phyloP scores from a whole-genome alignment of 257 asterid genomes.

The Paulownia fortunei region DNA sequence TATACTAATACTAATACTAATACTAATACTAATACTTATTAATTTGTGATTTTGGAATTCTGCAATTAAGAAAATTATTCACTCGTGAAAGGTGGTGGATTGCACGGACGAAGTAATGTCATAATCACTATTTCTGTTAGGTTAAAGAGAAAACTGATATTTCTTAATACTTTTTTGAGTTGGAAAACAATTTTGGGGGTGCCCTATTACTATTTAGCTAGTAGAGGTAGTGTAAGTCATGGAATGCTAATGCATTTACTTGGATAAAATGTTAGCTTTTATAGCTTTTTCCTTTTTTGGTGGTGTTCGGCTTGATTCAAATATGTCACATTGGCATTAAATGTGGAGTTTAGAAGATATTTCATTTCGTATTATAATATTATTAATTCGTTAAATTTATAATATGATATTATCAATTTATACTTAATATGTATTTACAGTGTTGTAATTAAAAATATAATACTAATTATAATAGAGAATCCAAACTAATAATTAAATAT shows the following conservation, averaged over 20 bases:
- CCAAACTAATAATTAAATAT: no score
- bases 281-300: not conserved
- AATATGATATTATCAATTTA: no score
- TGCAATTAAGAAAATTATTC: not conserved
- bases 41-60: not conserved
- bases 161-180: not conserved
- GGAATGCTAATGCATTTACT: not conserved
- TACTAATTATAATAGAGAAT: no score
- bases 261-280: not conserved
- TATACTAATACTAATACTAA: not conserved
- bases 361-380: no score
- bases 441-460: no score
- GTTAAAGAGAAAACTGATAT: not conserved
- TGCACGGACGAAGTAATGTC: slow-evolving; percentile 15
- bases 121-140: not conserved
- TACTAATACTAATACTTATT: no score
- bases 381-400: no score
- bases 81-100: not conserved
- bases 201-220: not conserved
- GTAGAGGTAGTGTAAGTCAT: not conserved
- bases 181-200: not conserved
- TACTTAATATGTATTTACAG: no score
- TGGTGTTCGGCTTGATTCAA: not conserved
- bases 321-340: no score
- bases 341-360: no score